Conservation (phyloP, 2,329 filamentous ascomycete species). For the Lachnellula cervina region DNA sequence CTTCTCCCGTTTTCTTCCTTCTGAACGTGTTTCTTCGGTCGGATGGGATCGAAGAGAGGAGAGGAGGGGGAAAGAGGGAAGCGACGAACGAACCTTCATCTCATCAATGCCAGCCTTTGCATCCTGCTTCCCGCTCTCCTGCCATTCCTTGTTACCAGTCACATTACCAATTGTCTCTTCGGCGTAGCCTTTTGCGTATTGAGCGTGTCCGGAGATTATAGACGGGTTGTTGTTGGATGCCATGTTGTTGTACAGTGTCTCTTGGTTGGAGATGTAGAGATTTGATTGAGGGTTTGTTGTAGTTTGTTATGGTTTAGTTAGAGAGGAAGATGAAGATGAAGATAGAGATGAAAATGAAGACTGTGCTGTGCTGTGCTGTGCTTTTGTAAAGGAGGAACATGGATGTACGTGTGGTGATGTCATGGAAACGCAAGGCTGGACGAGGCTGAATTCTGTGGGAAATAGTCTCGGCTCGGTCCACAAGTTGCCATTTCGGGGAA, state of each 20-base stretch:
- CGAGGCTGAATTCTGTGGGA: slow-evolving; percentile 29
- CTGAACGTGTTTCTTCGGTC: background rate
- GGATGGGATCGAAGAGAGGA: background rate
- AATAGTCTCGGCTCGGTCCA: no score
- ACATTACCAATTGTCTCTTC: slow-evolving; percentile 52
- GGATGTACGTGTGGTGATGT: background rate
- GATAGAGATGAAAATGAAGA: no score
- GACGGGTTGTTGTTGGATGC: slow-evolving; percentile 40
- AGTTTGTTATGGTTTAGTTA: no score
- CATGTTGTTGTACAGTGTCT: background rate
- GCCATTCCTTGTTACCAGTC: slow-evolving; percentile 60
- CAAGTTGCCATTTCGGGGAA: no score
- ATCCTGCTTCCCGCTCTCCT: slow-evolving; percentile 57
- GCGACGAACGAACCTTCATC: slow-evolving; percentile 38
- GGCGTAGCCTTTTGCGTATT: slow-evolving; percentile 64
- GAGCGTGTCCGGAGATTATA: slow-evolving; percentile 58
- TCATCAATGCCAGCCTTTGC: slow-evolving; percentile 56
- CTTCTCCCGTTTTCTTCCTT: no score
- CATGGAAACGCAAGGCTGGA: background rate
- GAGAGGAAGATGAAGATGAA: no score
- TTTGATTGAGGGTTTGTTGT: background rate
- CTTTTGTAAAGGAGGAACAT: background rate
- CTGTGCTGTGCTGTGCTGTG: no score
- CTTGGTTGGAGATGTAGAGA: background rate
- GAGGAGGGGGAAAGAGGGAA: background rate